Evolutionary conservation across 2,329 filamentous ascomycete genomes (phyloP).

Genomic region (Mycosphaerella arachidis): DNA sequence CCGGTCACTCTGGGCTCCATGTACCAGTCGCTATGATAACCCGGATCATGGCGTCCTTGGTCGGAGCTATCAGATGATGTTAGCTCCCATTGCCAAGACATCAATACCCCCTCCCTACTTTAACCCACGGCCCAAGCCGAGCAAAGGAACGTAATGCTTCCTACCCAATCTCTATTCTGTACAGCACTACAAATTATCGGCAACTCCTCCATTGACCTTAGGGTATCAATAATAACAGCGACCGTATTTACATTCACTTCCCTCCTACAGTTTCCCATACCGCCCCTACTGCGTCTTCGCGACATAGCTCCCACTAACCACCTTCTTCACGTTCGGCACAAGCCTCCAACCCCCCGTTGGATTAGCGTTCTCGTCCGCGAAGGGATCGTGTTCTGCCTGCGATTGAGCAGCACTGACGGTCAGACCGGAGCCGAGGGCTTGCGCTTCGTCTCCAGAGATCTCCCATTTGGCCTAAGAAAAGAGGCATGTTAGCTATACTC

Average conservation of each 20-base stretch:
- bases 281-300: slow-evolving; percentile 17
- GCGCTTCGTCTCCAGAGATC: slow-evolving; percentile 48
- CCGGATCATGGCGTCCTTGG: too few species aligned
- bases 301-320: slow-evolving; percentile 69
- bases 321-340: slow-evolving; percentile 61
- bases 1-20: too few species aligned
- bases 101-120: too few species aligned
- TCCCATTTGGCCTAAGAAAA: slow-evolving; percentile 64
- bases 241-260: neutral
- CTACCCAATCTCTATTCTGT: too few species aligned
- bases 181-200: too few species aligned
- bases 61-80: too few species aligned
- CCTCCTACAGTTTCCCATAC: neutral
- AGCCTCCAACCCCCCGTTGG: slow-evolving; percentile 56
- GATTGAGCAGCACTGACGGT: slow-evolving; percentile 44
- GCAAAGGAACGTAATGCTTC: too few species aligned
- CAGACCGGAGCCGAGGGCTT: slow-evolving; percentile 57
- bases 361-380: slow-evolving; percentile 57
- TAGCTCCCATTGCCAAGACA: too few species aligned
- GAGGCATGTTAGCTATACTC: too few species aligned
- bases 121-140: too few species aligned
- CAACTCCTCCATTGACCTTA: neutral
- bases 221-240: neutral
- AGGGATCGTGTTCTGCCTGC: slow-evolving; percentile 58
- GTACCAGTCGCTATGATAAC: too few species aligned